Base-by-base conservation (phyloP, 2,329 filamentous ascomycete genomes). In the Corniculantispora saksenae region DNA sequence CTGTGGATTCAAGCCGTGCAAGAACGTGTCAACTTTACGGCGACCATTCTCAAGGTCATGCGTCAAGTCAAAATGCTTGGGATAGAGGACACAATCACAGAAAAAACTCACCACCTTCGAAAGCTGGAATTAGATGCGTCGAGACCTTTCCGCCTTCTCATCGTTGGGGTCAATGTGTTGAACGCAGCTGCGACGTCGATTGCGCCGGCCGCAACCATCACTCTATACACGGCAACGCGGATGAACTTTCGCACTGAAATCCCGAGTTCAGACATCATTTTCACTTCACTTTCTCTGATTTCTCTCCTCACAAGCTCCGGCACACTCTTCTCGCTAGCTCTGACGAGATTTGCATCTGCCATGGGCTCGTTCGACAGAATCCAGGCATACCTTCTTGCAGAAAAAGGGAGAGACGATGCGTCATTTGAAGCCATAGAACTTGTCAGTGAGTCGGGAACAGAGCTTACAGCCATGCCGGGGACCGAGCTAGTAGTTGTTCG, bases 361-460 rank as follows among this genome's bases (percentile, higher is more conserved):
- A 60, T 60, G 21, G 45, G 57, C 43, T 60, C 45, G 23, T 60
- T 60, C 12, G 57, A 60, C 47, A 60, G 57, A n/a, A 60, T 60
- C 27, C 57, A 60, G 32, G 27, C 1, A 35, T 60, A 38, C 25
- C 57, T 60, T 27, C 12, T 60, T 40, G 27, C 45, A 50, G 43
- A 32, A 51, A 32, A n/a, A 23, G 3, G 38, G 43, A 29, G n/a
- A 60, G 45, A 21, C 38, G 57, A 60, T 35, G 6, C 43, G 12
- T 15, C 45, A 38, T 19, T n/a, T 10, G 25, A 25, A 51, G 1
- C 47, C 12, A 51, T 43, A 58, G 55, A 45, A 3, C 7, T 13
- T 58, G 4, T 6, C 10, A 51, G 32, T 40, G 43, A 60, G 6
- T 27, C 2, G 40, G 43, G 27, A 17, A 60, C 15, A 43, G 57